Evolutionary conservation across 1,139 yeast species (phyloP).

Genomic region (Pichia sp.): DNA sequence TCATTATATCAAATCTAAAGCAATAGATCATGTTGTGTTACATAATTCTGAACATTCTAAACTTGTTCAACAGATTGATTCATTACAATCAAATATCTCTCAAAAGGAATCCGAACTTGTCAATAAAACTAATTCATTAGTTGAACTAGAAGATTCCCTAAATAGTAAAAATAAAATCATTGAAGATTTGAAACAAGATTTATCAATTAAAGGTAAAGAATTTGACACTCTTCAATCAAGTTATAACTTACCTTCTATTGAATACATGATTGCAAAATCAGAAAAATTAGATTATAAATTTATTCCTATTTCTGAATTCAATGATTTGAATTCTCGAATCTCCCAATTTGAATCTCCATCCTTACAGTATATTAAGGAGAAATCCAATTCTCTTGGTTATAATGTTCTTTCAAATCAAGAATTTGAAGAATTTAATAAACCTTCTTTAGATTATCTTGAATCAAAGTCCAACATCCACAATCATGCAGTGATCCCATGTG

Average conservation of each 20-base stretch:
- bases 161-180: too few relatives aligned
- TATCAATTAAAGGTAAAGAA: too few relatives aligned
- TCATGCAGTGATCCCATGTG: not conserved
- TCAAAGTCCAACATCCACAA: not conserved
- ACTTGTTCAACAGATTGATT: not conserved
- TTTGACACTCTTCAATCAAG: conserved; percentile 9
- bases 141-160: not conserved
- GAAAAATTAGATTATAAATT: not conserved
- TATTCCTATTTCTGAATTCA: not conserved
- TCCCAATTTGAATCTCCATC: conserved; percentile 20
- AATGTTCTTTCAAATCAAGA: conserved; percentile 24
- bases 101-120: not conserved
- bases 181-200: too few relatives aligned
- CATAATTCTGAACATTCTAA: conserved; percentile 11
- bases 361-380: conserved; percentile 22
- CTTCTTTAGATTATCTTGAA: not conserved
- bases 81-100: too few relatives aligned
- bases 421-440: conserved; percentile 11
- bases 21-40: conserved; percentile 27
- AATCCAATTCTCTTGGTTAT: conserved; percentile 24
- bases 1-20: conserved; percentile 13
- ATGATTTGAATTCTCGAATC: not conserved
- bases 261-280: conserved; percentile 6
- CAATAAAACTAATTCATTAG: not conserved
- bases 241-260: conserved; percentile 28